These are phyloP conservation scores for Fusarium sp. DNA, from an alignment of 2,329 filamentous ascomycete genomes.

Conservation along the genomic window DNA sequence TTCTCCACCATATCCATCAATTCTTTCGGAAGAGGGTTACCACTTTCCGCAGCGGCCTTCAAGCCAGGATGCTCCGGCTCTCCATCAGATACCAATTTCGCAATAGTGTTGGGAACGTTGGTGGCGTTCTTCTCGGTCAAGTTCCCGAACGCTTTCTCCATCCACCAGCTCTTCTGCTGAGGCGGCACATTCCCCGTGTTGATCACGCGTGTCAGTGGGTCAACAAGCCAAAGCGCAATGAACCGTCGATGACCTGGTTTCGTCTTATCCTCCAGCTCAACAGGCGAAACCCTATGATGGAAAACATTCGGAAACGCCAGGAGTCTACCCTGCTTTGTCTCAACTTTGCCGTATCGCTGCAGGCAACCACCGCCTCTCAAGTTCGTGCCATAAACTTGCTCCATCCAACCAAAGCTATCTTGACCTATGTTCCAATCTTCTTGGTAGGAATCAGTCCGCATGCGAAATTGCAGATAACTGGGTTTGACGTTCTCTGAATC, in stretches of 20 bases:
- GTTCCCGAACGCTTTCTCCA: conserved; percentile 20
- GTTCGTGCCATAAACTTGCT: conserved; percentile 14
- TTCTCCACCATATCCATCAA: conserved; percentile 19
- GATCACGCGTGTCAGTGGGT: conserved; percentile 58
- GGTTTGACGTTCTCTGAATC: conserved; percentile 42
- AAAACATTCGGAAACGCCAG: conserved; percentile 41
- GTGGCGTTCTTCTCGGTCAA: neutral
- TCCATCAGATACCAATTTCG: neutral
- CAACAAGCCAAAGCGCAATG: conserved; percentile 66
- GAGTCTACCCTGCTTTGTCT: conserved; percentile 33
- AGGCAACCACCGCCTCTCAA: neutral
- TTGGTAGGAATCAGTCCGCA: conserved; percentile 13
- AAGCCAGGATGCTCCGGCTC: neutral
- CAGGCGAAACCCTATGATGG: conserved; percentile 49
- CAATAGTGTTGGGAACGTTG: conserved; percentile 2
- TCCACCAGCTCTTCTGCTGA: conserved; percentile 51
- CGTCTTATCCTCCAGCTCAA: conserved; percentile 59
- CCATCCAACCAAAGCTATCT: conserved; percentile 7
- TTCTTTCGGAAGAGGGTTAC: conserved; percentile 9
- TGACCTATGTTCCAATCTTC: neutral
- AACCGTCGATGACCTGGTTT: conserved; percentile 65
- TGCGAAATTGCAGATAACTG: conserved; percentile 37
- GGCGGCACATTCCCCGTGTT: conserved; percentile 52
- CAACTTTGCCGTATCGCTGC: conserved; percentile 35
- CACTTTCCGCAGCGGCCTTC: neutral